Evolutionary conservation across 331 rosid genomes (phyloP).

Genomic region (Spiraea crenata): DNA sequence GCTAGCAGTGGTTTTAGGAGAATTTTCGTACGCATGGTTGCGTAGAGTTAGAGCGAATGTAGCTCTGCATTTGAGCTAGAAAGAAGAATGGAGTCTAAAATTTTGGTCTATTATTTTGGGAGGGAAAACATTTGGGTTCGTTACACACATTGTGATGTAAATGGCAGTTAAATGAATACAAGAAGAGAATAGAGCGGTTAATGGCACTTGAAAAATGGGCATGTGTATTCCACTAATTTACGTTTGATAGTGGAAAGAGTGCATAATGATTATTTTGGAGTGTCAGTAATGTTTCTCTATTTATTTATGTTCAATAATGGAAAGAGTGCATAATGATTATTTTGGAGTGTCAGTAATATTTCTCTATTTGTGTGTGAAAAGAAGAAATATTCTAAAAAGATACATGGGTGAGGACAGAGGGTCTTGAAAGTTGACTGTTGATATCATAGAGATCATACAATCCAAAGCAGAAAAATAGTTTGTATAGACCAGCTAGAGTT

Average conservation of each 20-base stretch:
- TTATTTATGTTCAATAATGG: no score
- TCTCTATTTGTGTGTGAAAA: background rate
- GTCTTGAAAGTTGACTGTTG: background rate
- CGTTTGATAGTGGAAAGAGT: no score
- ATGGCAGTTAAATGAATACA: no score
- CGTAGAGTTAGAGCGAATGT: background rate
- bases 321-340: no score
- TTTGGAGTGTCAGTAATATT: no score
- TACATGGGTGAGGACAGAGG: background rate
- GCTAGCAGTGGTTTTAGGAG: conserved; percentile 11
- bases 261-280: no score
- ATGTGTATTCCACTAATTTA: no score
- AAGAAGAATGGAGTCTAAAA: background rate
- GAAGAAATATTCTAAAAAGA: background rate
- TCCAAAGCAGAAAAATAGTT: background rate
- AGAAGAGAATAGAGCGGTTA: no score
- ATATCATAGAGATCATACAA: background rate
- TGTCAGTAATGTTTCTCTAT: no score
- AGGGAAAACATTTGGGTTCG: no score
- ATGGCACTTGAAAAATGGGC: no score
- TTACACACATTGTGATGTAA: no score
- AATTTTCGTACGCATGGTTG: background rate
- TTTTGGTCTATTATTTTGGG: background rate
- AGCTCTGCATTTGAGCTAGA: background rate
- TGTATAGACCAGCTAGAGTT: background rate